Evolutionary conservation across 2,329 filamentous ascomycete species (phyloP).

Genomic region (Beauveria caledonica): DNA sequence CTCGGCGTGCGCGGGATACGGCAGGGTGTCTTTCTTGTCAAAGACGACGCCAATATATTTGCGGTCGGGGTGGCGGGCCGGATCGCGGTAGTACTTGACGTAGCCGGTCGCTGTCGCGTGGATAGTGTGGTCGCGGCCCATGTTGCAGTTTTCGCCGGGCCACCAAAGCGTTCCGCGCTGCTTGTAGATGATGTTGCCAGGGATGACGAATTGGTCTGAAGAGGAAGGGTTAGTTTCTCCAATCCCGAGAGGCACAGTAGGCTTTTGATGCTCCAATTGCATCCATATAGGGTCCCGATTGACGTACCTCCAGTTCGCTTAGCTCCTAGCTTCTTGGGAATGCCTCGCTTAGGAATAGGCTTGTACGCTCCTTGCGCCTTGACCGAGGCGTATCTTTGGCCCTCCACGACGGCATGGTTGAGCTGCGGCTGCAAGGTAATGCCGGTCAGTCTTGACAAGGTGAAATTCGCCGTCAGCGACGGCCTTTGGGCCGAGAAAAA

Average conservation of each 20-base stretch:
- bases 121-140: constrained; percentile 95
- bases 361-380: constrained; percentile 64
- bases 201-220: constrained; percentile 81
- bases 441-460: constrained; percentile 18
- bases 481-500: constrained; percentile 40
- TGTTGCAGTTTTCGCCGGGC: constrained; percentile 88
- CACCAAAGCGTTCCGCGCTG: constrained; percentile 93
- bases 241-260: too few relatives aligned
- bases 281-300: not conserved
- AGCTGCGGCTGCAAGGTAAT: constrained; percentile 22
- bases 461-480: constrained; percentile 31
- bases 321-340: constrained; percentile 79
- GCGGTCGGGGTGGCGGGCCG: constrained; percentile 68
- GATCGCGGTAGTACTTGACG: constrained; percentile 95
- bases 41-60: constrained; percentile 95
- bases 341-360: constrained; percentile 48
- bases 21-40: constrained; percentile 71
- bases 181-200: constrained; percentile 96
- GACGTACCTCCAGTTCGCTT: constrained; percentile 83
- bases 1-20: constrained; percentile 64
- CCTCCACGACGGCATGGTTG: constrained; percentile 36
- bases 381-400: constrained; percentile 48
- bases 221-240: not conserved
- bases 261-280: not conserved
- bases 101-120: constrained; percentile 79